These are phyloP conservation scores for Hypoxylon sp. DNA, from an alignment of 2,329 filamentous ascomycete species.

Conservation along the genomic window DNA sequence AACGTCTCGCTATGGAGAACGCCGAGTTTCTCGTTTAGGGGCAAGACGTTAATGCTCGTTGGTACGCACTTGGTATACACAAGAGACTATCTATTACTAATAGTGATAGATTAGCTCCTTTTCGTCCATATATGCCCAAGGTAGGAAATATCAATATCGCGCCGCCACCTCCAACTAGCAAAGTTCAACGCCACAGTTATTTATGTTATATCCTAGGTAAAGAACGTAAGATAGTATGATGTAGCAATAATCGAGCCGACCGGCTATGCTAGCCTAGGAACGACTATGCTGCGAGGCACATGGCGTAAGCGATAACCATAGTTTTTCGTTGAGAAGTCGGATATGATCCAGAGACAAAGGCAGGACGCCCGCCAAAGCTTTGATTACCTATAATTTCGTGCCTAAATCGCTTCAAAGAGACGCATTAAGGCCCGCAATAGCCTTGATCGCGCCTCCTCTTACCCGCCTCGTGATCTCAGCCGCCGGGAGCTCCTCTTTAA, in stretches of 20 bases:
- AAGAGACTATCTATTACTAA: too few species aligned
- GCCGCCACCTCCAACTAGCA: too few species aligned
- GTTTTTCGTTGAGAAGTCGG: not conserved
- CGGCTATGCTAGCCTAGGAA: too few species aligned
- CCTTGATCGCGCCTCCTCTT: constrained; percentile 46
- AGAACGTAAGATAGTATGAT: too few species aligned
- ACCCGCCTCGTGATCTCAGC: constrained; percentile 49
- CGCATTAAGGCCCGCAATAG: constrained; percentile 36
- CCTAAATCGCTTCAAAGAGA: constrained; percentile 11
- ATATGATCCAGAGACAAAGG: not conserved
- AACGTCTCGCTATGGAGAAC: constrained; percentile 3
- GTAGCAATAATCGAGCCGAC: too few species aligned
- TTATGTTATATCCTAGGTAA: too few species aligned
- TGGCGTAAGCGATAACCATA: too few species aligned
- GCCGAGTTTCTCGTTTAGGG: constrained; percentile 1
- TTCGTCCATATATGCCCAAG: too few species aligned
- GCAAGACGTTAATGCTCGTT: not conserved
- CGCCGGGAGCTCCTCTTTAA: constrained; percentile 47
- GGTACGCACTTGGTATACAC: constrained; percentile 6
- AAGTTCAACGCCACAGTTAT: too few species aligned
- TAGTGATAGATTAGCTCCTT: not conserved
- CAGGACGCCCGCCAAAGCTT: not conserved
- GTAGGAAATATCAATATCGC: too few species aligned
- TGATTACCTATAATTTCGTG: too few species aligned
- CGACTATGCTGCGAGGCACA: too few species aligned